These are phyloP conservation scores for Haematococcus sp. DNA, from an alignment of 139 green algal genomes.

Conservation along the genomic window DNA sequence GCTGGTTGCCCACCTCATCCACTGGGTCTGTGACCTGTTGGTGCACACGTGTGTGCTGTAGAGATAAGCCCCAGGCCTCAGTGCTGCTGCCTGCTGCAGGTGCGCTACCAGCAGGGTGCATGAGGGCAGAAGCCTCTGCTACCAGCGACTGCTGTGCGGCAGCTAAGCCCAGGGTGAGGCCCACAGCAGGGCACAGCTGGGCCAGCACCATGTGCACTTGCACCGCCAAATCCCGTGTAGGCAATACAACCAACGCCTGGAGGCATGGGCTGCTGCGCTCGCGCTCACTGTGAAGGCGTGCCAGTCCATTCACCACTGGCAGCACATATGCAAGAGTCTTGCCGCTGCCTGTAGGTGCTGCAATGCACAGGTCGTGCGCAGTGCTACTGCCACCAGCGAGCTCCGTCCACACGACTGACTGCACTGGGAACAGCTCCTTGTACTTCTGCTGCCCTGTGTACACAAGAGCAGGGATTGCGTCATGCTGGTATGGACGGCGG, in stretches of 20 bases:
- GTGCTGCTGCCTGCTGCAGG: not conserved
- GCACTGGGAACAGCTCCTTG: conserved; percentile 19
- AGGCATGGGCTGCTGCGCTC: conserved; percentile 30
- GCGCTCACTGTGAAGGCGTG: conserved; percentile 21
- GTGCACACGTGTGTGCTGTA: not conserved
- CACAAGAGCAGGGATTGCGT: too few species aligned
- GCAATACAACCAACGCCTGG: conserved; percentile 73
- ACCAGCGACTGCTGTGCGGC: conserved; percentile 41
- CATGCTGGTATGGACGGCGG: too few species aligned
- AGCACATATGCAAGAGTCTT: conserved; percentile 90
- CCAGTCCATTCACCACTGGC: conserved; percentile 70
- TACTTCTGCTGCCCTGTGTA: not conserved
- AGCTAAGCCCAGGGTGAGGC: conserved; percentile 53
- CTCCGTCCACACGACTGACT: conserved; percentile 66
- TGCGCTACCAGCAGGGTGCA: not conserved
- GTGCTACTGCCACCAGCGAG: conserved; percentile 60
- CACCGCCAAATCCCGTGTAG: conserved; percentile 73
- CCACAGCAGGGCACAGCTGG: conserved; percentile 47
- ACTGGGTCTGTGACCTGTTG: too few species aligned
- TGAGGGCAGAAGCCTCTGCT: conserved; percentile 44
- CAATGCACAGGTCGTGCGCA: conserved; percentile 84
- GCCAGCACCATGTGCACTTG: conserved; percentile 73
- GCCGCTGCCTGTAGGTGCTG: conserved; percentile 82
- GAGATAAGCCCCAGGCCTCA: not conserved
- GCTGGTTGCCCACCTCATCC: not conserved